Evolutionary conservation across 805 yeast species (phyloP), one percentile per base, ranked within the genome.

Genomic region (Myxozyma lipomycoides): DNA sequence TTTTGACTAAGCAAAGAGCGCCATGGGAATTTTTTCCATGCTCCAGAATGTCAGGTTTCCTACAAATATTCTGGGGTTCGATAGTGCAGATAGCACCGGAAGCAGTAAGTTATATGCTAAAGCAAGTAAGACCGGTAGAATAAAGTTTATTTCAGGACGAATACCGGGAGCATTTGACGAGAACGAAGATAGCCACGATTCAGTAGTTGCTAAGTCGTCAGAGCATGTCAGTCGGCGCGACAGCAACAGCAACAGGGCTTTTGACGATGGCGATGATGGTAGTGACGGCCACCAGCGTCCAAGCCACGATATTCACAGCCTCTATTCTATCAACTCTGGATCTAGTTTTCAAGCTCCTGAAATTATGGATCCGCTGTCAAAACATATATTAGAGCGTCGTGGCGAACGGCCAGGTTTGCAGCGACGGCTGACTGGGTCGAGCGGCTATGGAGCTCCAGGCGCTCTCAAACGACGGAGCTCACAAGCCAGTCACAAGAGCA

Each of bases 371-470:
- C 58, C 58, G 25, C 46, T 53, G 17, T 43, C 52, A 10, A 22
- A 37, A 21, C 58, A 53, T 34, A 53, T 53, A 19, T 46, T 53
- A 32, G 42, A 51, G 36, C 55, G 58, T 5, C 52, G 52, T 9
- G 47, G 52, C 1, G 51, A 51, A n/a, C 37, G 35, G 24, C 38
- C 17, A 18, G 18, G 25, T 26, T 22, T 37, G 19, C 19, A 17
- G 35, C 46, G 47, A 17, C 40, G 40, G 34, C 26, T 21, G 18
- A 37, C 46, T 25, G 25, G 24, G 17, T 17, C 43, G 3, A 24
- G 46, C 35, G 2, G 43, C 32, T 19, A 12, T 30, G 22, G 37
- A 28, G 19, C 7, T 24, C 42, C 22, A 17, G 3, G 18, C 9
- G 25, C 0, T 25, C 21, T 12, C 24, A 40, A 21, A 25, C 51